Conservation (phyloP, 352 stramenopile species). For the Globisporangium heterothallicum region DNA sequence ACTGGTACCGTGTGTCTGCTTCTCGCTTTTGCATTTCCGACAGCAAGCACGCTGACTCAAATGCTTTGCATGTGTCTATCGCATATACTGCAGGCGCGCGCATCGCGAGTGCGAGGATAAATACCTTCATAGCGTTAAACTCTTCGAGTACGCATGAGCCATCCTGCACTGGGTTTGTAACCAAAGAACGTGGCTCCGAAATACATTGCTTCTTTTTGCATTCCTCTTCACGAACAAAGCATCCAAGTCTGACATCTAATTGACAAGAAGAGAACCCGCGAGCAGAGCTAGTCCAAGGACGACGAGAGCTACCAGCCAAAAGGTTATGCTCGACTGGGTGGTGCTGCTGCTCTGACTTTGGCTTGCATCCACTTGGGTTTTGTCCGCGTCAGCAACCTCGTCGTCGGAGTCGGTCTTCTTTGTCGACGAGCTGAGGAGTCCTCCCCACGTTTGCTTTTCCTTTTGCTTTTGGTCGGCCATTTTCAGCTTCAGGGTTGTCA, state of each 20-base stretch:
- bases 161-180: neutral
- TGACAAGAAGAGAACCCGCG: slow-evolving; percentile 22
- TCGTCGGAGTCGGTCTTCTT: slow-evolving; percentile 13
- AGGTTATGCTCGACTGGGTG: slow-evolving; percentile 13
- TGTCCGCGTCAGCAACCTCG: slow-evolving; percentile 12
- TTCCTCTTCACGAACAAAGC: no score
- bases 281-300: slow-evolving; percentile 27
- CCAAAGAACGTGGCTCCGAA: no score
- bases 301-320: slow-evolving; percentile 40
- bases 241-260: slow-evolving; percentile 1
- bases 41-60: neutral
- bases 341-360: slow-evolving; percentile 2
- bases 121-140: slow-evolving; percentile 72
- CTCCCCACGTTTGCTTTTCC: slow-evolving; percentile 73
- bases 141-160: slow-evolving; percentile 63
- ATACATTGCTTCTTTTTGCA: no score
- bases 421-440: slow-evolving; percentile 25
- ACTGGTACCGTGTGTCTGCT: slow-evolving; percentile 52
- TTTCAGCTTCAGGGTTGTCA: slow-evolving; percentile 45
- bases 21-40: neutral
- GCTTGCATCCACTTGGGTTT: neutral
- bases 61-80: neutral
- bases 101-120: slow-evolving; percentile 79
- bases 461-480: slow-evolving; percentile 43
- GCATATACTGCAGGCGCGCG: no score